Evolutionary conservation across 164 flowering plant genomes (phyloP).

Genomic region (Litsea cubeba): DNA sequence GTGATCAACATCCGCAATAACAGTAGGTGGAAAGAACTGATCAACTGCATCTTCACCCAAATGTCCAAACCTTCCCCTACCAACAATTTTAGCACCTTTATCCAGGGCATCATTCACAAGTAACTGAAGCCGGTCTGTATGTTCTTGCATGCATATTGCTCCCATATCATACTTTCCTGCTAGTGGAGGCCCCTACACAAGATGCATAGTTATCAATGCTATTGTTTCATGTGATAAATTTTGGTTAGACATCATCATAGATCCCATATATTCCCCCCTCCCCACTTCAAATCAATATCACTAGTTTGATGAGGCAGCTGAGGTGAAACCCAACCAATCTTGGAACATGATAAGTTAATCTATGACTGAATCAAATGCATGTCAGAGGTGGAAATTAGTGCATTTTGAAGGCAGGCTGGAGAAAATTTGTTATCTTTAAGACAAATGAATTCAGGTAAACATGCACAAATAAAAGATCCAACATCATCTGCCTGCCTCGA

Average conservation of each 20-base stretch:
- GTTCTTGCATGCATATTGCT: conserved; percentile 89
- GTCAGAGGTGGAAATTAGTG: neutral
- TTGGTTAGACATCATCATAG: neutral
- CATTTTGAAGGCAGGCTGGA: neutral
- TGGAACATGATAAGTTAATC: neutral
- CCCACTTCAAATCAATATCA: neutral
- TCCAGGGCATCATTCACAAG: conserved; percentile 84
- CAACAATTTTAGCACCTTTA: conserved; percentile 88
- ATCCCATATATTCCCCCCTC: neutral
- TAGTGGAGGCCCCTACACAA: conserved; percentile 84
- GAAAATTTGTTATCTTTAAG: too few species aligned
- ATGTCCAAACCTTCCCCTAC: conserved; percentile 90
- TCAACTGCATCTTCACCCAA: conserved; percentile 86
- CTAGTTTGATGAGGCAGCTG: neutral
- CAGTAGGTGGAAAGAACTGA: conserved; percentile 97
- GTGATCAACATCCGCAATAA: conserved; percentile 75
- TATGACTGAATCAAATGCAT: neutral
- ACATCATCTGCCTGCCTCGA: too few species aligned
- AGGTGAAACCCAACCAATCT: neutral
- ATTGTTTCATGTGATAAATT: neutral
- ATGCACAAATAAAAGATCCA: neutral
- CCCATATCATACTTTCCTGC: conserved; percentile 96
- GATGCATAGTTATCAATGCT: neutral
- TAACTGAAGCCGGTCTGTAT: conserved; percentile 81
- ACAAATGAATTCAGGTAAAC: too few species aligned